Conservation (phyloP, 371 early-diverging fungal genomes). For the Syncephalastrum sp. region DNA sequence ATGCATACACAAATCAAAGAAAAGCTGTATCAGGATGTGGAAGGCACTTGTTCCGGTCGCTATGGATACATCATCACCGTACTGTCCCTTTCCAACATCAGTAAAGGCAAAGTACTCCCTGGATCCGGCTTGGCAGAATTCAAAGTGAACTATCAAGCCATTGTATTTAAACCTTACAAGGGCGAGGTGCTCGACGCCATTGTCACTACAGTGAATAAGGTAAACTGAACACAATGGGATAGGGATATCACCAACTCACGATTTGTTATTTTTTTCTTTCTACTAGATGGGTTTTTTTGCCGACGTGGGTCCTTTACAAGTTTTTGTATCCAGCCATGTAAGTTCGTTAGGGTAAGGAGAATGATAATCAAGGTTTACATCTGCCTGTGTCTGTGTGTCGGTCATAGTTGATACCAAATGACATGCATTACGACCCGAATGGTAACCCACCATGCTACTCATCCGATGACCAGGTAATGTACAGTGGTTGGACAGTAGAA, state of each 20-base stretch:
- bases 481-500: background rate
- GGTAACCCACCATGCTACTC: slow-evolving; percentile 85
- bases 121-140: slow-evolving; percentile 94
- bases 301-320: slow-evolving; percentile 94
- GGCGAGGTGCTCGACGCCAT: slow-evolving; percentile 97
- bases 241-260: background rate
- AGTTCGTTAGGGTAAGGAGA: slow-evolving; percentile 19
- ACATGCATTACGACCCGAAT: slow-evolving; percentile 87
- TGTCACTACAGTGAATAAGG: slow-evolving; percentile 94
- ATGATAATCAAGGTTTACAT: background rate
- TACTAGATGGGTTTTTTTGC: slow-evolving; percentile 95
- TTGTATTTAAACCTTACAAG: slow-evolving; percentile 97
- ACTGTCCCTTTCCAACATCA: slow-evolving; percentile 71
- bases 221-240: slow-evolving; percentile 20
- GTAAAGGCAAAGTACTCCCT: slow-evolving; percentile 85
- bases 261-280: slow-evolving; percentile 2
- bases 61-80: slow-evolving; percentile 94
- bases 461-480: slow-evolving; percentile 75
- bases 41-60: slow-evolving; percentile 92
- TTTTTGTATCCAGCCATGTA: slow-evolving; percentile 95
- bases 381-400: background rate
- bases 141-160: slow-evolving; percentile 91
- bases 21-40: slow-evolving; percentile 89
- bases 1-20: slow-evolving; percentile 76
- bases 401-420: slow-evolving; percentile 80